These are phyloP conservation scores for Pilatotrama ljubarskyi DNA, from an alignment of 768 basidiomycete genomes.

Conservation along the genomic window DNA sequence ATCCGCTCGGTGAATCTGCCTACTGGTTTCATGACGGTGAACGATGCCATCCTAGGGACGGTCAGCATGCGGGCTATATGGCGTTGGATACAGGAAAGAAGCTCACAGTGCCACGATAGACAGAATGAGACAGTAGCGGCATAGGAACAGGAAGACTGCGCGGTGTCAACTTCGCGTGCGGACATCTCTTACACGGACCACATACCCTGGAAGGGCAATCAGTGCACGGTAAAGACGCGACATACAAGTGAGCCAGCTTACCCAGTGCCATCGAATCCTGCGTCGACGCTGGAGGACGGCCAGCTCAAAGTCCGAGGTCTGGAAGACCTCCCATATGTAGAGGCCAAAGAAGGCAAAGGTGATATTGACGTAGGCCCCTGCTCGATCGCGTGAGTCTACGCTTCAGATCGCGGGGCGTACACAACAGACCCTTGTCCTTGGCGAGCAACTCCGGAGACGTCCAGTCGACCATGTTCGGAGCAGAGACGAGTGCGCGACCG, in stretches of 20 bases:
- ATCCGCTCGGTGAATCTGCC: constrained; percentile 11
- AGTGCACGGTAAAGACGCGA: constrained; percentile 44
- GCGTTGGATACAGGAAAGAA: not conserved
- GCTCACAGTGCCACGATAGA: constrained; percentile 65
- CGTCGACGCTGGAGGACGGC: constrained; percentile 59
- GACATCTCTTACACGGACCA: not conserved
- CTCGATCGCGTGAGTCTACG: not conserved
- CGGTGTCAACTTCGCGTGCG: not conserved
- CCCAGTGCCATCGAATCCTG: constrained; percentile 68
- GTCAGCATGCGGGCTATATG: not conserved
- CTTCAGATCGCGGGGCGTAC: not conserved
- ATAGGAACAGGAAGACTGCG: constrained; percentile 66
- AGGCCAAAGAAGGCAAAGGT: constrained; percentile 66
- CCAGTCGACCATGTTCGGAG: constrained; percentile 52
- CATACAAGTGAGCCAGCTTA: constrained; percentile 35
- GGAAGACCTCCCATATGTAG: constrained; percentile 67
- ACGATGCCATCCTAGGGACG: constrained; percentile 53
- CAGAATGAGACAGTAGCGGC: constrained; percentile 71
- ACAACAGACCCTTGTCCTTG: constrained; percentile 23
- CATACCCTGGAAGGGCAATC: constrained; percentile 34
- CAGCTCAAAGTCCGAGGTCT: constrained; percentile 67
- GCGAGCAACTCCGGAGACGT: constrained; percentile 43
- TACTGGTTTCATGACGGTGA: constrained; percentile 52
- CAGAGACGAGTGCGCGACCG: not conserved
- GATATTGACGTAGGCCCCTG: constrained; percentile 60